Base-by-base conservation (phyloP, 176 grass and related monocot species). In the Paspalum notatum region DNA sequence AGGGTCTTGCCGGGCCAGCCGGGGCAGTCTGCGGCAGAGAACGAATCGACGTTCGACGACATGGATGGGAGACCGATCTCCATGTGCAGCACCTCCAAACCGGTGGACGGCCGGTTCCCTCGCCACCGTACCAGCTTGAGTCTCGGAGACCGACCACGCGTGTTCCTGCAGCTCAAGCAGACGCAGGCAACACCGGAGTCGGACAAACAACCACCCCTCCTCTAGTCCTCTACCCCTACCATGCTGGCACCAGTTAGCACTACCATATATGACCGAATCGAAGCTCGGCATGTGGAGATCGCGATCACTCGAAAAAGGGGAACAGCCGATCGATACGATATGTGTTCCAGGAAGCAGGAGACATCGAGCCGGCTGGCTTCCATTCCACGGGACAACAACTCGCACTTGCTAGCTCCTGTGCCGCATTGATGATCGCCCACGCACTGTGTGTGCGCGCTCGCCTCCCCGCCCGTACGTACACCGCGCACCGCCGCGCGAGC, bases 231-330 rank as follows among this genome's bases (percentile, higher is more conserved):
- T 32, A 32, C 32, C 32, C 32, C 32, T 32, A 32, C 32, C 32
- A 32, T n/a, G n/a, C n/a, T n/a, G n/a, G n/a, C 32, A 32, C 32
- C 32, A 32, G 32, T 3, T 3, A 32, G 32, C 32, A 32, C 2
- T 32, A 32, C 32, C 3, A 32, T 32, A 32, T 3, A 32, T 32
- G 32, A 3, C 3, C 32, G 32, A 32, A 32, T 32, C 3, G 32
- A 32, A 32, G 32, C 32, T 1, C 32, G 32, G 16, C 82, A 84
- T 8, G 44, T 69, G 45, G 56, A 63, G 56, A 81, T 85, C 40
- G 62, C 76, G 22, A 14, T 85, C 82, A 48, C 24, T 27, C 43
- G 21, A 51, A 22, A 75, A 74, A 80, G 51, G 8, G 52, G 0
- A 39, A 53, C 69, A 70, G 82, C 12, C 27, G 72, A 21, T 7